A percentile compares a stretch with the other conserved stretches of the same genome.
Conservation (phyloP, 305 asterid species). For the Fraxinus angustifolia region DNA sequence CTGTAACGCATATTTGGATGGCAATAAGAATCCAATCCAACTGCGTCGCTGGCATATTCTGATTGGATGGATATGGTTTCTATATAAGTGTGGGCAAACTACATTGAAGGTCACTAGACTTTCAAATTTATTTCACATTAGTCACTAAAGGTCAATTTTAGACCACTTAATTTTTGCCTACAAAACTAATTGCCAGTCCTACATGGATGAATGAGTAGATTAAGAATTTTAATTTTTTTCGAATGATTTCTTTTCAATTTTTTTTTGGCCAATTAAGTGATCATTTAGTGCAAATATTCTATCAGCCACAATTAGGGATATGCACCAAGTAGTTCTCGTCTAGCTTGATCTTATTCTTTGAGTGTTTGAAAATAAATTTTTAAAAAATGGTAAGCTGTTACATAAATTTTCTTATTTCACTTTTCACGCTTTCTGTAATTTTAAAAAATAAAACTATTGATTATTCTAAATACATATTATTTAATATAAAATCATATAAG, state of each 20-base stretch:
- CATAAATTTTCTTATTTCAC: neutral
- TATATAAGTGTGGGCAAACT: constrained; percentile 5
- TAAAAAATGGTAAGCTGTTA: neutral
- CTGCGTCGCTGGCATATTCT: constrained; percentile 29
- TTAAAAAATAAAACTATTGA: neutral
- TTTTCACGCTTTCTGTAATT: neutral
- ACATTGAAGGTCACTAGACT: neutral
- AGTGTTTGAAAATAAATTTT: neutral
- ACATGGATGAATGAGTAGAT: neutral
- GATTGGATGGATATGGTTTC: constrained; percentile 32
- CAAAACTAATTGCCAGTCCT: neutral
- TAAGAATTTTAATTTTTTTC: neutral
- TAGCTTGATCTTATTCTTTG: neutral
- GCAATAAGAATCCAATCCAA: constrained; percentile 38
- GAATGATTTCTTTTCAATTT: neutral
- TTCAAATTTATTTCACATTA: neutral
- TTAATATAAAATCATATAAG: neutral
- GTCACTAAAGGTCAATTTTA: neutral
- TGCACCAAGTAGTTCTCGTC: neutral
- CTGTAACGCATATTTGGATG: constrained; percentile 26
- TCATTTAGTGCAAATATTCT: neutral
- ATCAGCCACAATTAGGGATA: neutral
- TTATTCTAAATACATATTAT: neutral
- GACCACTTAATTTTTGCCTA: neutral
- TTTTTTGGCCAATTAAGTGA: neutral